phyloP scores from a whole-genome alignment of 345 rosid species.

The Bruguiera sexangula region DNA sequence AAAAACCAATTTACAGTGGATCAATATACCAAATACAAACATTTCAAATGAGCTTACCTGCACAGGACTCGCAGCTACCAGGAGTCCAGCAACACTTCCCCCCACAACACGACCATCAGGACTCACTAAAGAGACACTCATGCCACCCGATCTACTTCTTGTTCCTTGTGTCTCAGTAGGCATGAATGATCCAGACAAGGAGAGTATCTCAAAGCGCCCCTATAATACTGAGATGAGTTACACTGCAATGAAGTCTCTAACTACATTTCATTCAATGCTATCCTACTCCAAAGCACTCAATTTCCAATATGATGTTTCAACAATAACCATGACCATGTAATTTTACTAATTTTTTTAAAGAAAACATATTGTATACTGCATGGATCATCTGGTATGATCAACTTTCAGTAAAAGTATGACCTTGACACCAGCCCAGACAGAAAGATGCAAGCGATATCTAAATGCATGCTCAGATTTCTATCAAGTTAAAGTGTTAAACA shows the following conservation, averaged over 20 bases:
- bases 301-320: too few relatives aligned
- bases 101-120: slow-evolving; percentile 97
- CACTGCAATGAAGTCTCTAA: not conserved
- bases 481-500: not conserved
- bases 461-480: not conserved
- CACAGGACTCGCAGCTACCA: slow-evolving; percentile 89
- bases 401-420: too few relatives aligned
- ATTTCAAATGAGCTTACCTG: slow-evolving; percentile 46
- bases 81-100: slow-evolving; percentile 88
- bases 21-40: not conserved
- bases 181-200: slow-evolving; percentile 96
- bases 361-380: too few relatives aligned
- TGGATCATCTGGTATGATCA: too few relatives aligned
- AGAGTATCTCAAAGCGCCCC: slow-evolving; percentile 97
- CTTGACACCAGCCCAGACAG: too few relatives aligned
- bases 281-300: too few relatives aligned
- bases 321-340: too few relatives aligned
- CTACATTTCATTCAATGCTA: not conserved
- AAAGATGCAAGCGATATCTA: not conserved
- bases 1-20: not conserved
- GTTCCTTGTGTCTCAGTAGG: slow-evolving; percentile 80
- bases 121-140: slow-evolving; percentile 90
- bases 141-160: slow-evolving; percentile 91
- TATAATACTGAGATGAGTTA: slow-evolving; percentile 21
- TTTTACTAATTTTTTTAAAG: too few relatives aligned